Evolutionary conservation across 2,329 filamentous ascomycete species (phyloP), one percentile per base, ranked within the genome.

Genomic region (Aspergillus texensis): DNA sequence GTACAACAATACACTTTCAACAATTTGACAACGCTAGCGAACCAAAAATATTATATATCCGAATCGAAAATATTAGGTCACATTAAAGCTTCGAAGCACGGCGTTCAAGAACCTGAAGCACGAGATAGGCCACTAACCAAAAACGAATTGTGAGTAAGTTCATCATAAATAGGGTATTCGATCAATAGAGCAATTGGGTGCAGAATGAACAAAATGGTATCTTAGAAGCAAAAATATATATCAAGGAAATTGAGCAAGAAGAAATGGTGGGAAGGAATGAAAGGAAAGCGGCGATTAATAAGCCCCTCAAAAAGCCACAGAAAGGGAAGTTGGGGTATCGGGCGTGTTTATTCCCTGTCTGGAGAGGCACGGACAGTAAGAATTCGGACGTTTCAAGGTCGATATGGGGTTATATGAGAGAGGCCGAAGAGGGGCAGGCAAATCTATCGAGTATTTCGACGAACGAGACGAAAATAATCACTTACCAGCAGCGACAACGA

Each of bases 401-500:
- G n/a, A 26, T 10, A 16, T 14, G 26, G 19, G 16, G 28, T 3
- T 12, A 32, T n/a, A 9, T n/a, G 19, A 34, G n/a, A 10, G 48
- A 52, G 11, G n/a, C 11, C 24, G n/a, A 58, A 34, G 58, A 24
- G 48, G 60, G 30, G 24, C 46, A 41, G 34, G 34, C 28, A 57
- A 21, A 60, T 46, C 32, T 45, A 24, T 41, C 12, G n/a, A 8
- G 53, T 26, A 28, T 56, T 60, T 32, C 58, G 55, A 54, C 24
- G 58, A 45, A 67, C 8, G 19, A 41, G 6, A 16, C 34, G 57
- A 55, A 61, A 63, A 62, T 61, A 45, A 21, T 72, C 62, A 80
- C 79, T 80, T 68, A 81, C 80, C 72, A 55, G 78, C 71, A 66
- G 77, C 74, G 66, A 77, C 70, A 65, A 73, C 69, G 19, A 74